Conservation (phyloP, 768 basidiomycete genomes). For the Lactarius evosmus region DNA sequence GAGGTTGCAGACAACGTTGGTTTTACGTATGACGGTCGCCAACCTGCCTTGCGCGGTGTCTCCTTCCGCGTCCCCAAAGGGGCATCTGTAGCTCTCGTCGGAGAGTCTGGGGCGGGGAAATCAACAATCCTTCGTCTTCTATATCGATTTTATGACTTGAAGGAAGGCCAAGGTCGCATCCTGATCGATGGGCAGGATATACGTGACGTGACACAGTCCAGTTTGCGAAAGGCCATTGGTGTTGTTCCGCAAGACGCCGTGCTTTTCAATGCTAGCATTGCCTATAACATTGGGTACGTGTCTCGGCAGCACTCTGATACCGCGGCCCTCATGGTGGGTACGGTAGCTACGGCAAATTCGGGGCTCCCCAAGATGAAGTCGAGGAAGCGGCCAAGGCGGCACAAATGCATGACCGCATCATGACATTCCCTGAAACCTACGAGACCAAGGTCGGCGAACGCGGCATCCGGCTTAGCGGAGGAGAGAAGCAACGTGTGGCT, state of each 20-base stretch:
- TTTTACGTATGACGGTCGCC: constrained; percentile 79
- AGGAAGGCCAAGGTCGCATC: constrained; percentile 74
- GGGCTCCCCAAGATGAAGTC: constrained; percentile 67
- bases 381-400: constrained; percentile 76
- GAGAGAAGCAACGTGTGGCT: constrained; percentile 87
- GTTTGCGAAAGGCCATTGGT: constrained; percentile 77
- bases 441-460: constrained; percentile 89
- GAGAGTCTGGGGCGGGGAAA: constrained; percentile 78
- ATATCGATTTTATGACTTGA: constrained; percentile 89
- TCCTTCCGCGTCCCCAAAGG: constrained; percentile 89
- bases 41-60: constrained; percentile 67
- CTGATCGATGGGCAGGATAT: constrained; percentile 86
- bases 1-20: constrained; percentile 64
- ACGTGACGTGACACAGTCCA: constrained; percentile 78
- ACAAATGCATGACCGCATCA: constrained; percentile 83
- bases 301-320: not conserved
- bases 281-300: constrained; percentile 67
- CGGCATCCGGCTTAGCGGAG: constrained; percentile 79
- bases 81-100: constrained; percentile 86
- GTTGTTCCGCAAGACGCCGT: constrained; percentile 87
- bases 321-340: not conserved
- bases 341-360: constrained; percentile 71
- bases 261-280: constrained; percentile 67
- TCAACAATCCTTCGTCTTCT: constrained; percentile 83
- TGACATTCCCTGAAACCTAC: constrained; percentile 82